phyloP scores from a whole-genome alignment of 306 rosid species.

The Elaeagnus macrophylla region DNA sequence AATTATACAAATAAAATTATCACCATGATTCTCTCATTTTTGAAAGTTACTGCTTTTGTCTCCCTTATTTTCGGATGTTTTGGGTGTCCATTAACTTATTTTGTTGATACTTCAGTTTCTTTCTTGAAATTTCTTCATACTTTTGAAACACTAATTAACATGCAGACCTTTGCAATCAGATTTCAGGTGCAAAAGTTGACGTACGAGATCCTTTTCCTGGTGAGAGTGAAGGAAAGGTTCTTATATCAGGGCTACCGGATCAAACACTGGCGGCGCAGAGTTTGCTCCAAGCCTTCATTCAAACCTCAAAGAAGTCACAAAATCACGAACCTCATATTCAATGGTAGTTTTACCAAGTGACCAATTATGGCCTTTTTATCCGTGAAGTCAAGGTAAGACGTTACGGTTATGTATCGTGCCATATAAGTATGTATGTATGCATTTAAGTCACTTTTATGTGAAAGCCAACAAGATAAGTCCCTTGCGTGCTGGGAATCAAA shows the following conservation, averaged over 20 bases:
- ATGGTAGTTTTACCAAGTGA: too few relatives aligned
- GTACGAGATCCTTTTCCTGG: slow-evolving; percentile 46
- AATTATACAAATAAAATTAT: too few relatives aligned
- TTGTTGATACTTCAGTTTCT: not conserved
- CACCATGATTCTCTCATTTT: too few relatives aligned
- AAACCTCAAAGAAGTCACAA: slow-evolving; percentile 20
- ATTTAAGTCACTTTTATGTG: too few relatives aligned
- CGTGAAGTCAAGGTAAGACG: too few relatives aligned
- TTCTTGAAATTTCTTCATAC: not conserved
- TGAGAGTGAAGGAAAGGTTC: slow-evolving; percentile 43
- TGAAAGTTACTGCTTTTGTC: not conserved
- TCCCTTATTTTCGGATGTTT: slow-evolving; percentile 5
- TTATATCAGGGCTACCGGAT: slow-evolving; percentile 63
- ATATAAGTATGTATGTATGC: too few relatives aligned
- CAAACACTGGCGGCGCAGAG: slow-evolving; percentile 59
- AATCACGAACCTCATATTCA: not conserved
- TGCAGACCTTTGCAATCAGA: slow-evolving; percentile 31
- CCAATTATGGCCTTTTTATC: too few relatives aligned
- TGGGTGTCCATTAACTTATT: slow-evolving; percentile 7
- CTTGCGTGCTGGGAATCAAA: too few relatives aligned
- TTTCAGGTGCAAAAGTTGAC: slow-evolving; percentile 56
- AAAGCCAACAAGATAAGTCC: too few relatives aligned
- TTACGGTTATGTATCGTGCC: too few relatives aligned
- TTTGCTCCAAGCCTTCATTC: slow-evolving; percentile 63
- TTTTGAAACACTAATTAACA: not conserved